phyloP scores from a whole-genome alignment of 2,329 filamentous ascomycete genomes.

The Fusarium sp. region DNA sequence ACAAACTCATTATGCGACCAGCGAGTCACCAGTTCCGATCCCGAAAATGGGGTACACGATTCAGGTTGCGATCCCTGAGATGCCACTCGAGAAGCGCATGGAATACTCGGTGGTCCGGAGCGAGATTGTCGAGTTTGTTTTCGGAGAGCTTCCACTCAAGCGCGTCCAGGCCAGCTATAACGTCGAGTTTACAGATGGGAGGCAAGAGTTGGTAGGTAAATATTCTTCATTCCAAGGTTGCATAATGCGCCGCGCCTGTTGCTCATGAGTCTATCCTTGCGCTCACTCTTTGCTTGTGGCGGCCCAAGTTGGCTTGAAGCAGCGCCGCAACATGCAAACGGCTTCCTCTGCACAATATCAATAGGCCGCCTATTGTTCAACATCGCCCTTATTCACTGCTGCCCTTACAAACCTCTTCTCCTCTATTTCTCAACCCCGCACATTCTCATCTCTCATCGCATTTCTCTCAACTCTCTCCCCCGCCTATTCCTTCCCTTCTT shows the following conservation, averaged over 20 bases:
- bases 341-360: not conserved
- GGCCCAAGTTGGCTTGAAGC: not conserved
- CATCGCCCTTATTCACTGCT: constrained; percentile 38
- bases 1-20: not conserved
- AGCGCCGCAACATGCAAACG: constrained; percentile 3
- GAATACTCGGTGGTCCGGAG: constrained; percentile 52
- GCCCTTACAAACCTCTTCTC: constrained; percentile 22
- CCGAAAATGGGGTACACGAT: constrained; percentile 28
- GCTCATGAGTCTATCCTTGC: not conserved
- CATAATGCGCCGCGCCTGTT: not conserved
- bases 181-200: constrained; percentile 62
- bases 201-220: constrained; percentile 58
- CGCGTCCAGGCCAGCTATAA: constrained; percentile 47
- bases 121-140: constrained; percentile 53
- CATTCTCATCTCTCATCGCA: constrained; percentile 6
- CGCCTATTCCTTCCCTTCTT: not conserved
- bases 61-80: constrained; percentile 49
- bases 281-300: not conserved
- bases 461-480: not conserved
- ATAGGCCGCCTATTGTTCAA: constrained; percentile 14
- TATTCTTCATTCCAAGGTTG: not conserved
- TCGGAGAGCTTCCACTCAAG: constrained; percentile 46
- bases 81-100: constrained; percentile 42
- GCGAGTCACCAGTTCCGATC: not conserved
- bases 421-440: constrained; percentile 25